Base-by-base conservation (phyloP, 257 asterid species). In the Leonotis leonurus region DNA sequence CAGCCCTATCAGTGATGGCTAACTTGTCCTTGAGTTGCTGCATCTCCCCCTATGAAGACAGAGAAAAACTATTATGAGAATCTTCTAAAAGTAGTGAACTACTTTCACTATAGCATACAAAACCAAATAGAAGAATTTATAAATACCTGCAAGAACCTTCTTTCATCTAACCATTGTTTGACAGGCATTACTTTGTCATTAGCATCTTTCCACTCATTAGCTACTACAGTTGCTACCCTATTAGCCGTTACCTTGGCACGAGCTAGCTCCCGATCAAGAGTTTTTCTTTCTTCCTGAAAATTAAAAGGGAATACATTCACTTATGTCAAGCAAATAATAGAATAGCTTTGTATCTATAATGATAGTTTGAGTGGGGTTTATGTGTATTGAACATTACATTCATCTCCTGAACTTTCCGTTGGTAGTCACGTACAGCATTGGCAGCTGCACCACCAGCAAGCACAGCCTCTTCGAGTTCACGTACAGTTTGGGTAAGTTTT, bases 201-300 rank as follows among this genome's bases (percentile, higher is more conserved):
- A 43, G 86, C 98, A 56, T 86, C 95, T 73, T 92, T 92, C 98
- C 98, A 92, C 66, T 92, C 97, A 30, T 89, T 92, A 48, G 98
- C 98, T 70, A 86, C 92, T 24, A 80, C 82, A 1, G 75, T 72
- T 51, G 97, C 98, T 46, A 86, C 72, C 44, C 98, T 80, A 64
- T 80, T 88, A 18, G 90, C 98, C 60, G 94, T 82, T 57, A 92
- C 95, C 83, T 84, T 88, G 6, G 72, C 67, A 75, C 98, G 78
- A 68, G 95, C 87, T 43, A 92, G 90, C 68, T 88, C 97, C 74
- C 98, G 78, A 70, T 86, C 95, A 60, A 92, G 71, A 27, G 86
- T 88, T 82, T 90, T 81, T 67, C 85, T 88, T 80, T 86, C 98
- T 46, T 86, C 98, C 98, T 92, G 71, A 18, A 18, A 35, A 32